Percentiles rank a stretch among this genome's conserved stretches.
phyloP scores from a whole-genome alignment of 129 eudicot genomes.

The Saussurea involucrata region DNA sequence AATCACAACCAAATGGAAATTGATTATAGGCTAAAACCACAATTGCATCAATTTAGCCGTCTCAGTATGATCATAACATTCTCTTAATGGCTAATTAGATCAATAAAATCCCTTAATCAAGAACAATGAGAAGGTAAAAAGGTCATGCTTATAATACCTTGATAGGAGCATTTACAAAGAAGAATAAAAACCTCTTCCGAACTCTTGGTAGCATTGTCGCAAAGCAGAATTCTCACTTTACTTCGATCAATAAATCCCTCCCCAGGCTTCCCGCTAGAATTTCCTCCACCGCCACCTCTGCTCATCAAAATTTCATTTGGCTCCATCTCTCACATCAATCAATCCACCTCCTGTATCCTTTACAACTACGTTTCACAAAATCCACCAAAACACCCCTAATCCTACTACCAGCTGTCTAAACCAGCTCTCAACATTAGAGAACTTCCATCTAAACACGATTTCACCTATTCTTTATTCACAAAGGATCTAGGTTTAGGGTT shows the following conservation, averaged over 20 bases:
- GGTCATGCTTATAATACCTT: constrained; percentile 48
- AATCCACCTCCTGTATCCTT: neutral
- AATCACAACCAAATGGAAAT: neutral
- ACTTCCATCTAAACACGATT: constrained; percentile 31
- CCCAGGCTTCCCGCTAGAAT: constrained; percentile 43
- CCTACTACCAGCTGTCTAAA: constrained; percentile 16
- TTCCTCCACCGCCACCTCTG: constrained; percentile 30
- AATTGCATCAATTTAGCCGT: neutral
- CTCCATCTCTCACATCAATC: constrained; percentile 42
- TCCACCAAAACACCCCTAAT: constrained; percentile 12
- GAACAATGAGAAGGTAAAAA: neutral
- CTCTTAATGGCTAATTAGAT: neutral
- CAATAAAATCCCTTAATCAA: neutral
- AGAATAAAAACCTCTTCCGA: constrained; percentile 70
- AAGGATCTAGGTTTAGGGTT: constrained; percentile 17
- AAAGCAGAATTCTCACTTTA: constrained; percentile 90
- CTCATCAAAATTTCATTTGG: constrained; percentile 29
- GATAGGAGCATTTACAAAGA: constrained; percentile 91
- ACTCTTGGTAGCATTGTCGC: constrained; percentile 80
- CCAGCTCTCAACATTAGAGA: constrained; percentile 20
- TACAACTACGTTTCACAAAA: constrained; percentile 1
- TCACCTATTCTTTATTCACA: constrained; percentile 2
- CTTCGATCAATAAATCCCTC: constrained; percentile 95
- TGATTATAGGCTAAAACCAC: neutral
- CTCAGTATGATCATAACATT: neutral